phyloP scores from a whole-genome alignment of 2,329 filamentous ascomycete species.

The Parastagonospora nodorum region DNA sequence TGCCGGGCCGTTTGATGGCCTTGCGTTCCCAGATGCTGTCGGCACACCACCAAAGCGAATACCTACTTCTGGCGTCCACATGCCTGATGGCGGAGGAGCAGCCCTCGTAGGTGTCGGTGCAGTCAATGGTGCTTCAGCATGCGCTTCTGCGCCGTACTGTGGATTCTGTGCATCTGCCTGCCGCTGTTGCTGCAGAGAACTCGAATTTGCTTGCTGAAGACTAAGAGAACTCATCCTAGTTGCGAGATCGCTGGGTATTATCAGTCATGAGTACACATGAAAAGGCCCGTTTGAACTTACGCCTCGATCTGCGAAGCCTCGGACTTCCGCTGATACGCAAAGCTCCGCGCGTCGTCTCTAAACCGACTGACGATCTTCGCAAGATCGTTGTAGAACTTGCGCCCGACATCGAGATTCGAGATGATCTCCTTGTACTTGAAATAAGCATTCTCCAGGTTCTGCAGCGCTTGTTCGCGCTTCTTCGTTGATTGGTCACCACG shows the following conservation, averaged over 20 bases:
- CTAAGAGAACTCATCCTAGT: conserved; percentile 65
- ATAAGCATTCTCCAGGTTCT: conserved; percentile 88
- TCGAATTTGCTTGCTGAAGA: conserved; percentile 52
- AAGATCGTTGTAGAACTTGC: conserved; percentile 97
- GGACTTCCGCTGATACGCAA: conserved; percentile 78
- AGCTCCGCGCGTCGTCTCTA: conserved; percentile 76
- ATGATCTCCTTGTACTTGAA: conserved; percentile 97
- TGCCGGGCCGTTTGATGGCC: conserved; percentile 40
- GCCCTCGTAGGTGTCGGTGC: conserved; percentile 49
- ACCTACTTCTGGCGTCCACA: conserved; percentile 81
- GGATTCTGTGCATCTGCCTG: conserved; percentile 61
- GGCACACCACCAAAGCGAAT: conserved; percentile 71
- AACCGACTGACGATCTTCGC: conserved; percentile 85
- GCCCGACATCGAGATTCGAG: conserved; percentile 84
- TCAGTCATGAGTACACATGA: conserved; percentile 10
- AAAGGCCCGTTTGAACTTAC: conserved; percentile 53
- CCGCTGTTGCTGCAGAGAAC: conserved; percentile 51
- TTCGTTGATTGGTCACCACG: conserved; percentile 68
- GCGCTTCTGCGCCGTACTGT: conserved; percentile 57
- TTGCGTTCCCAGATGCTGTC: conserved; percentile 34
- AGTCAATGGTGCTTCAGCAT: conserved; percentile 62
- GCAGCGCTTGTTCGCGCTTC: conserved; percentile 84
- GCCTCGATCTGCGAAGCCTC: conserved; percentile 81
- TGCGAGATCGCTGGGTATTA: conserved; percentile 56
- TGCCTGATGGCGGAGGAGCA: conserved; percentile 52